Evolutionary conservation across 2,329 filamentous ascomycete genomes (phyloP), one percentile per base, ranked within the genome.

Genomic region (Aspergillus cejpii): DNA sequence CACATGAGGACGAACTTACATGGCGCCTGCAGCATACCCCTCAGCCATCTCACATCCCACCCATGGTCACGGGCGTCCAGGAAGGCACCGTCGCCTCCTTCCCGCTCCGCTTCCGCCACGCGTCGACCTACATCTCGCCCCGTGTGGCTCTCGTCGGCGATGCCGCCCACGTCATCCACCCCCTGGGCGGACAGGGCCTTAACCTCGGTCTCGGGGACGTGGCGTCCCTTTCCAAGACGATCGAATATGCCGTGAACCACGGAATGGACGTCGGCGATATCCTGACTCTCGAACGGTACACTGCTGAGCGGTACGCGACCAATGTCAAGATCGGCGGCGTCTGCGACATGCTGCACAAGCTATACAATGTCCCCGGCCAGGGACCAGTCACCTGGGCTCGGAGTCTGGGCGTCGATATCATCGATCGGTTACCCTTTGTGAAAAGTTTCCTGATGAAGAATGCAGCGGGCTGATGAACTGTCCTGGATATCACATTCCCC

Each of bases 121-220:
- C 91, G n/a, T 87, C 94, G 60, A 88, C 87, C 1, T 98, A 98
- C 63, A 85, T 87, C 33, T 85, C 83, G 29, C 88, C 95, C 59
- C 84, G 92, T n/a, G 75, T 96, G 6, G 92, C 90, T 1, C 78
- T 98, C 1, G 81, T 98, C 27, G 92, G 92, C 49, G 92, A 98
- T 54, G 92, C 92, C 1, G 92, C 92, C 6, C 92, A 98, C 65
- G 94, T 90, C 1, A 83, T 95, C 53, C 92, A 98, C 65, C 92
- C 92, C 0, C 81, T 98, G 3, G 92, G 88, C 1, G 92, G 92
- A 1, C 92, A 97, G 67, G 92, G 92, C 1, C 75, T 98, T 11
- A 98, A 98, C 62, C 85, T 94, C 58, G 92, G 92, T 1, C 84
- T 97, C 51, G 89, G 81, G 14, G 92, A 98, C 62, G 85, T 92